Conservation (phyloP, 1,139 yeast genomes). For the Yamadazyma conglobata region DNA sequence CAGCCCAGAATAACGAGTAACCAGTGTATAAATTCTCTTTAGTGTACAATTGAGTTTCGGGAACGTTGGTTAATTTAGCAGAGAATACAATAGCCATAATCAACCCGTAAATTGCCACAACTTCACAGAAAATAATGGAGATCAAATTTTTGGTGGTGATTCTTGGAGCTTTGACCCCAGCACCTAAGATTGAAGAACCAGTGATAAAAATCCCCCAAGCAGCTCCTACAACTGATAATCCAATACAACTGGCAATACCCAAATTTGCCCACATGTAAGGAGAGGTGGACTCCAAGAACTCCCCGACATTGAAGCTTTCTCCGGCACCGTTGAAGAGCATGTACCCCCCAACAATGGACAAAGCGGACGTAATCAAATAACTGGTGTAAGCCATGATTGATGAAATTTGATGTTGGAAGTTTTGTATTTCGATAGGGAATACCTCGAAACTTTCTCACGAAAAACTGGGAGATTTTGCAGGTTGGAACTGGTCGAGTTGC, state of each 20-base stretch:
- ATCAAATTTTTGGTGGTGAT: constrained; percentile 96
- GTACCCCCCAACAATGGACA: constrained; percentile 49
- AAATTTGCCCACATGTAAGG: constrained; percentile 97
- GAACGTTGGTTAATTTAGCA: constrained; percentile 76
- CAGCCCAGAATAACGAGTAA: constrained; percentile 96
- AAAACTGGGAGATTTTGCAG: too few relatives aligned
- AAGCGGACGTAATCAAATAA: constrained; percentile 25
- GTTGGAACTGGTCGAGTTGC: too few relatives aligned
- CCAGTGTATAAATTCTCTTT: constrained; percentile 90
- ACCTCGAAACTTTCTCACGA: too few relatives aligned
- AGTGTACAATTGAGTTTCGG: constrained; percentile 60
- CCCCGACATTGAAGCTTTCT: constrained; percentile 85
- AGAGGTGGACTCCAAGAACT: constrained; percentile 77
- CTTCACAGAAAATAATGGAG: constrained; percentile 97
- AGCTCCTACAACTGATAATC: constrained; percentile 93
- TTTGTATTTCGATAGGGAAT: too few relatives aligned
- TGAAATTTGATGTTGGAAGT: too few relatives aligned
- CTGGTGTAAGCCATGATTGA: constrained; percentile 10
- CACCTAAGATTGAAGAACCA: constrained; percentile 93
- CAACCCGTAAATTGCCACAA: constrained; percentile 96
- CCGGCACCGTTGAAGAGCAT: constrained; percentile 92
- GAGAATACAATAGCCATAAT: constrained; percentile 98
- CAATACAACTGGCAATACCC: constrained; percentile 92
- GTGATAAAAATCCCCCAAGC: constrained; percentile 99
- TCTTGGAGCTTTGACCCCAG: constrained; percentile 96